These are phyloP conservation scores for Spergularia azorica DNA, from an alignment of 179 eudicot species.

Conservation along the genomic window DNA sequence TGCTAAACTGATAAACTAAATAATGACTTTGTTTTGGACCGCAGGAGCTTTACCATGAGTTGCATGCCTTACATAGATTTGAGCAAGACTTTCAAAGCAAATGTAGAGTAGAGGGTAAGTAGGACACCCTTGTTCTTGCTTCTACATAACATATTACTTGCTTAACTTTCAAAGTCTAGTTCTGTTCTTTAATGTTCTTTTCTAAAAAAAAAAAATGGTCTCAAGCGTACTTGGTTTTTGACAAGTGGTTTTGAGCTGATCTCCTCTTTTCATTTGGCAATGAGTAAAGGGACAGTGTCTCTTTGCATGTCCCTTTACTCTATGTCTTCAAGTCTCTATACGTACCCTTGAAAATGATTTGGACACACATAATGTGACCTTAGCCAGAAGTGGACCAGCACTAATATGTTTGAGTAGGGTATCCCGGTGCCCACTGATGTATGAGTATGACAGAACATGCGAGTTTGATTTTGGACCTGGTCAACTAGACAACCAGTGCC, in stretches of 20 bases:
- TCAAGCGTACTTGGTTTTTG: background rate
- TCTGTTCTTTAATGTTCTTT: background rate
- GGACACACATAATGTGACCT: background rate
- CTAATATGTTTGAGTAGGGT: background rate
- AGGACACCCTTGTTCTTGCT: background rate
- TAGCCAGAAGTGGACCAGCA: background rate
- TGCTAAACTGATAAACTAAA: background rate
- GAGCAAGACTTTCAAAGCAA: conserved; percentile 85
- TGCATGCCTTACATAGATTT: conserved; percentile 84
- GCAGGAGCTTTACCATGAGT: conserved; percentile 95
- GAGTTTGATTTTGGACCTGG: no score
- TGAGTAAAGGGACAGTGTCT: background rate
- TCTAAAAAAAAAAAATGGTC: no score
- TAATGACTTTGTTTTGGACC: conserved; percentile 15
- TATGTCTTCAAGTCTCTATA: background rate
- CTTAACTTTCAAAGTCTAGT: background rate
- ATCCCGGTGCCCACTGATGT: background rate
- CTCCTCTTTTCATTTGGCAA: conserved; percentile 3
- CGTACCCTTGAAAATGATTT: conserved; percentile 6
- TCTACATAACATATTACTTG: background rate
- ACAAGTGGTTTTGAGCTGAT: conserved; percentile 1
- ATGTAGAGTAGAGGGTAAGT: conserved; percentile 68
- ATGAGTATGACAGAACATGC: background rate
- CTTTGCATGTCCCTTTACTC: background rate
- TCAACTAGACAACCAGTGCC: no score